A percentile compares a stretch with the other conserved stretches of the same genome.
These are phyloP conservation scores for Phytophthora tentaculata DNA, from an alignment of 352 stramenopile species.

Conservation along the genomic window DNA sequence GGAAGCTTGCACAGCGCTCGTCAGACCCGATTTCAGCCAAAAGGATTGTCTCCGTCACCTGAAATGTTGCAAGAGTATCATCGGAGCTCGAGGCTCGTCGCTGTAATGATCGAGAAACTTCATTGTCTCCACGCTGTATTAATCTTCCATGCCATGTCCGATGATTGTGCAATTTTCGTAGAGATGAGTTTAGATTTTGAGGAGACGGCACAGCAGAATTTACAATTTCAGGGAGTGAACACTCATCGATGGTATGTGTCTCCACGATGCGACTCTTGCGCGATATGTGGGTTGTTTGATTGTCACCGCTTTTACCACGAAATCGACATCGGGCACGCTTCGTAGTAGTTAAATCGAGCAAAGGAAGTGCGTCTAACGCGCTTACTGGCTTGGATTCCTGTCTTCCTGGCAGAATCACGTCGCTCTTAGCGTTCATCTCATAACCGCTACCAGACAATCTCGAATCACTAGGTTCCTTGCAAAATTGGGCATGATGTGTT, in stretches of 20 bases:
- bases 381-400: neutral
- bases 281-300: constrained; percentile 20
- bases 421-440: neutral
- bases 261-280: constrained; percentile 1
- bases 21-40: constrained; percentile 49
- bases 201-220: constrained; percentile 1
- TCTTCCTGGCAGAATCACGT: neutral
- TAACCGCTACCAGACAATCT: neutral
- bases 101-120: neutral
- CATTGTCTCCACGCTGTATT: constrained; percentile 2
- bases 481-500: neutral
- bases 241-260: constrained; percentile 1
- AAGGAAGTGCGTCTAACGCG: constrained; percentile 1
- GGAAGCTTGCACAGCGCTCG: constrained; percentile 39
- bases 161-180: constrained; percentile 5
- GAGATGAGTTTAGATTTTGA: constrained; percentile 5
- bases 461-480: neutral
- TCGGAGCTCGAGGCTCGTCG: constrained; percentile 17
- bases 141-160: constrained; percentile 20
- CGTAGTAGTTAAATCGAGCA: neutral
- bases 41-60: constrained; percentile 46
- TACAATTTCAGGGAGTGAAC: constrained; percentile 7
- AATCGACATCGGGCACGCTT: constrained; percentile 8
- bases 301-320: constrained; percentile 4
- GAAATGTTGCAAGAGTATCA: constrained; percentile 34